Base-by-base conservation (phyloP, 2,329 filamentous ascomycete genomes). In the Colletotrichum musae region DNA sequence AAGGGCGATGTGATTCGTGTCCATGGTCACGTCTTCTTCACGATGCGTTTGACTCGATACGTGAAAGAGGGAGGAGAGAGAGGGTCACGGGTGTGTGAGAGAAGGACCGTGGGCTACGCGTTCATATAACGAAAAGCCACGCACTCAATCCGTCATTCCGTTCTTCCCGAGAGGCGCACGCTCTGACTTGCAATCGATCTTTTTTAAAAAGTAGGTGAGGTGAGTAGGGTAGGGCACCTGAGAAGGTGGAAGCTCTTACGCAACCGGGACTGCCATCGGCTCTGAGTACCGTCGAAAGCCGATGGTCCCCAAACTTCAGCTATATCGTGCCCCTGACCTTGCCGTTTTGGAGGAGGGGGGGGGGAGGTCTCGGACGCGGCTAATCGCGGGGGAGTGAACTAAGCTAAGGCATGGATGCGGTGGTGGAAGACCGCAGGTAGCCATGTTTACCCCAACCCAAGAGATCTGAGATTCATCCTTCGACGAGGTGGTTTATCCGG, bases 1-100 rank as follows among this genome's bases (percentile, higher is more conserved):
- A 58, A 80, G 72, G 72, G 78, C 77, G 53, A 85, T 59, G 60
- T 84, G 82, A 69, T 75, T 73, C 39, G 77, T 47, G 62, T 77
- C 69, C 48, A 78, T 50, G 48, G 48, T 57, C 67, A 70, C 68
- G 7, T 0, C 32, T 45, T 45, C 41, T 63, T 36, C 5, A 6
- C 21, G 10, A 10, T 21, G 47, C 13, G 6, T 50, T 1, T 24
- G n/a, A n/a, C n/a, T n/a, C 47, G 18, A 12, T 43, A 43, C 7
- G 32, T 9, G 32, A 36, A 10, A 12, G 32, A 36, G 32, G 32
- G 7, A 36, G 12, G 32, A 10, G 32, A 10, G 28, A 7, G 28
- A 36, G 32, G 4, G 32, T 36, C 32, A 36, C 32, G 32, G 32
- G 32, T 2, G 32, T 2, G 21, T 4, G 21, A 24, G 21, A 24